Evolutionary conservation across 2,329 filamentous ascomycete genomes (phyloP).

Genomic region (Dryadomyces quercus-mongolicae): DNA sequence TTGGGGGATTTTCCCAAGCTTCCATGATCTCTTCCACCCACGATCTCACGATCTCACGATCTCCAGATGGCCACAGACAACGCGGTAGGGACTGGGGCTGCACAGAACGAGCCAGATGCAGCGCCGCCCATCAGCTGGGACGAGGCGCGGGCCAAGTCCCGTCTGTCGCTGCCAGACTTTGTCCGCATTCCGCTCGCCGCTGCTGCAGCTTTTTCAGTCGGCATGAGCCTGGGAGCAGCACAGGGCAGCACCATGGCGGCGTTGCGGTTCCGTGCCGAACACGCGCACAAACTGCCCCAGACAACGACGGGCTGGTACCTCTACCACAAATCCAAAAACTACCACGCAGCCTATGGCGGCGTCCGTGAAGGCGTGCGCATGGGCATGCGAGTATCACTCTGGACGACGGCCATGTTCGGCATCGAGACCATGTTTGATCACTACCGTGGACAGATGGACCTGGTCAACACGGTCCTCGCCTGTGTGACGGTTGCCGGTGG

Average conservation of each 20-base stretch:
- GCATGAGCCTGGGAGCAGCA: slow-evolving; percentile 56
- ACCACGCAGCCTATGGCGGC: slow-evolving; percentile 67
- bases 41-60: too few relatives aligned
- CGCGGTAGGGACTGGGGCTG: not conserved
- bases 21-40: too few relatives aligned
- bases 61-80: not conserved
- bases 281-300: slow-evolving; percentile 82
- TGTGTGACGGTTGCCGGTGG: slow-evolving; percentile 73
- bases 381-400: slow-evolving; percentile 56
- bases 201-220: slow-evolving; percentile 51
- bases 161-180: slow-evolving; percentile 51
- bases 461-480: slow-evolving; percentile 69
- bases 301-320: slow-evolving; percentile 85
- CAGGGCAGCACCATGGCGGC: slow-evolving; percentile 64
- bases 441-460: slow-evolving; percentile 57
- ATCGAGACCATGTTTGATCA: slow-evolving; percentile 80
- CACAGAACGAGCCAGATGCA: too few relatives aligned
- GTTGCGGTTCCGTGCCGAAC: slow-evolving; percentile 85
- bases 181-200: slow-evolving; percentile 55
- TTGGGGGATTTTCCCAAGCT: too few relatives aligned
- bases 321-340: slow-evolving; percentile 98
- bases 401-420: slow-evolving; percentile 64
- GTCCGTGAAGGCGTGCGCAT: slow-evolving; percentile 68
- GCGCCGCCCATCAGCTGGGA: slow-evolving; percentile 9
- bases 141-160: slow-evolving; percentile 25